A percentile compares a stretch with the other conserved stretches of the same genome.
Evolutionary conservation across 129 eudicot species (phyloP).

Genomic region (carrot (Daucus carota)): DH1_v3.0 NC_030387.2:38811501-38812000

Average conservation of each 20-base stretch:
- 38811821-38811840: conserved; percentile 31
- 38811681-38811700: conserved; percentile 20
- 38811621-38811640: no score
- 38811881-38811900: conserved; percentile 23
- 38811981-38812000: conserved; percentile 2
- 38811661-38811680: conserved; percentile 29
- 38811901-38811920: conserved; percentile 33
- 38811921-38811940: conserved; percentile 30
- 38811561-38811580: no score
- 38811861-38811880: conserved; percentile 19
- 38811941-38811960: conserved; percentile 35
- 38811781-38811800: conserved; percentile 33
- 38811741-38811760: conserved; percentile 32
- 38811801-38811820: conserved; percentile 20
- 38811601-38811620: no score
- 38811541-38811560: background rate
- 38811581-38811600: no score
- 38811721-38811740: conserved; percentile 31
- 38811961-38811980: conserved; percentile 15
- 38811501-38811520: background rate
- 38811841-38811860: conserved; percentile 32
- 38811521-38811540: background rate
- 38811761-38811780: conserved; percentile 31
- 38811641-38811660: background rate
- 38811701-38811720: conserved; percentile 36